A percentile compares a stretch with the other conserved stretches of the same genome.
phyloP scores from a whole-genome alignment of 495 filamentous ascomycete genomes.

The Evernia prunastri region DNA sequence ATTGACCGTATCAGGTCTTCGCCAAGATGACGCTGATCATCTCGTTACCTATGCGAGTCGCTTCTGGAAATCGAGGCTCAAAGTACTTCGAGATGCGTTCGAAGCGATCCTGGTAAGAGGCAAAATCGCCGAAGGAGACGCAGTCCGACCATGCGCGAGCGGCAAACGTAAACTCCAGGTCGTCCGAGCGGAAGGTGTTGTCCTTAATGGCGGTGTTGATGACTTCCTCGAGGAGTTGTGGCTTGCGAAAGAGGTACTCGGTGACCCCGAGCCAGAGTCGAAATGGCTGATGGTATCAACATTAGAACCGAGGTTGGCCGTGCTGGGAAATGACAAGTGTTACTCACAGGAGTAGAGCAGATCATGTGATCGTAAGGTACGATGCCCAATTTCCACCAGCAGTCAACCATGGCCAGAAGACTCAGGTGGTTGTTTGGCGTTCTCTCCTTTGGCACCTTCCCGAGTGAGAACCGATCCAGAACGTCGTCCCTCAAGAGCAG shows the following conservation, averaged over 20 bases:
- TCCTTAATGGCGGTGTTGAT: conserved; percentile 82
- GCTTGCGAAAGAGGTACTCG: conserved; percentile 88
- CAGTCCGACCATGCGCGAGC: conserved; percentile 90
- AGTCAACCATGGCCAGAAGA: conserved; percentile 97
- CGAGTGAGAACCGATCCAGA: conserved; percentile 79
- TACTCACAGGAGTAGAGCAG: conserved; percentile 79
- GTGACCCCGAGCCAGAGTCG: conserved; percentile 96
- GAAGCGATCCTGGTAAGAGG: conserved; percentile 83
- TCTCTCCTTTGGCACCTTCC: conserved; percentile 55
- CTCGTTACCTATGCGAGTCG: conserved; percentile 78
- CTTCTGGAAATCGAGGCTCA: conserved; percentile 77
- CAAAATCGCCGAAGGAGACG: conserved; percentile 83
- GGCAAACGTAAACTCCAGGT: conserved; percentile 95
- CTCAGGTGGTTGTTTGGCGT: conserved; percentile 87
- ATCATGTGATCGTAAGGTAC: conserved; percentile 99
- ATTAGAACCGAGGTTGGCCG: background rate
- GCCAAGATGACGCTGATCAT: conserved; percentile 96
- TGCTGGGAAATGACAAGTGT: background rate
- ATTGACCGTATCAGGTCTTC: conserved; percentile 47
- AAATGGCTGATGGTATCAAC: conserved; percentile 56
- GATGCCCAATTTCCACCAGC: conserved; percentile 88
- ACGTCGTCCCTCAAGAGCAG: conserved; percentile 75
- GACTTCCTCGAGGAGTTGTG: conserved; percentile 73
- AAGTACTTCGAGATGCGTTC: conserved; percentile 86
- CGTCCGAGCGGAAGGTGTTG: conserved; percentile 79